phyloP scores from a whole-genome alignment of 495 filamentous ascomycete species.

The Aspergillus diversus region DNA sequence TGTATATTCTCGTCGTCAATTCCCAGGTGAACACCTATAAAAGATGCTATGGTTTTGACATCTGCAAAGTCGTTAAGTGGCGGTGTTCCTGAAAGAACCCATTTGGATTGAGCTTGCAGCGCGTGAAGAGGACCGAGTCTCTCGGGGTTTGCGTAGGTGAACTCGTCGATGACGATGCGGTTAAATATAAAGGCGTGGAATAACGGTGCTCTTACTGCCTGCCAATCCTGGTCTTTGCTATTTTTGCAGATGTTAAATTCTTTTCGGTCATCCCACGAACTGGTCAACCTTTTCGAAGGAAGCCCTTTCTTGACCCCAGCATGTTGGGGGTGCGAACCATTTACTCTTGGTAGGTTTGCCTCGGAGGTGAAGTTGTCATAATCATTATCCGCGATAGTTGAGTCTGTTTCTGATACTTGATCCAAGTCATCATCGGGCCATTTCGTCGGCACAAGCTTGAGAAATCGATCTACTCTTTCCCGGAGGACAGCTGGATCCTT shows the following conservation, averaged over 20 bases:
- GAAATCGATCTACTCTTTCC: slow-evolving; percentile 12
- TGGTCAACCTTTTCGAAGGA: slow-evolving; percentile 7
- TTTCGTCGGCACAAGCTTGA: slow-evolving; percentile 7
- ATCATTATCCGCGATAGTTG: background rate
- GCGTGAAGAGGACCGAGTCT: slow-evolving; percentile 34
- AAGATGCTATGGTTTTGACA: slow-evolving; percentile 58
- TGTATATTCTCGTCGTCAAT: slow-evolving; percentile 49
- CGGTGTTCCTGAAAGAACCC: slow-evolving; percentile 73
- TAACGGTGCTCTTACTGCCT: slow-evolving; percentile 34
- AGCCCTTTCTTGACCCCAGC: background rate
- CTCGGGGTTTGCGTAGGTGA: slow-evolving; percentile 55
- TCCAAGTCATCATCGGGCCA: background rate
- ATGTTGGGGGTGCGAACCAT: too few species aligned
- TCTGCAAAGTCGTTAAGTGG: slow-evolving; percentile 59
- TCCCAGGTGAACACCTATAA: slow-evolving; percentile 60
- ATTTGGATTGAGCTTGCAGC: slow-evolving; percentile 56
- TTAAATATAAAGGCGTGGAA: slow-evolving; percentile 65
- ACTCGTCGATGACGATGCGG: slow-evolving; percentile 71
- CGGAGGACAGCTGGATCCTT: slow-evolving; percentile 16
- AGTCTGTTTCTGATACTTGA: background rate
- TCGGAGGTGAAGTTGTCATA: background rate
- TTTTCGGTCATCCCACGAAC: slow-evolving; percentile 29
- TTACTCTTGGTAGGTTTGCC: background rate
- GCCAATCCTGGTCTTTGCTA: slow-evolving; percentile 18
- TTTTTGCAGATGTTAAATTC: slow-evolving; percentile 31